These are phyloP conservation scores for Termitomyces sp. DNA, from an alignment of 768 basidiomycete species.

Conservation along the genomic window DNA sequence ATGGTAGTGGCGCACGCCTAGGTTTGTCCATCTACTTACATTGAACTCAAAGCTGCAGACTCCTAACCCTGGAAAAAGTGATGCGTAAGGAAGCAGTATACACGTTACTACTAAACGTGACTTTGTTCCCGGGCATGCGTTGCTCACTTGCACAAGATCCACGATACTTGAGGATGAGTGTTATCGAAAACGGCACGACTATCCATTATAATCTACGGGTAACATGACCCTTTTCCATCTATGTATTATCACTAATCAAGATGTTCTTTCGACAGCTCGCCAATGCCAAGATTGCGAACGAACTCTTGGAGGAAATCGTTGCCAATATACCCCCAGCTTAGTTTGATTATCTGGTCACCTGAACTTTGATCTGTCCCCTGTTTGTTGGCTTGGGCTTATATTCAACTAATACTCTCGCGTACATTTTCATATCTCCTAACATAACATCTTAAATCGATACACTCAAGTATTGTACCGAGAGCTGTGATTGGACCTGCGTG, in stretches of 20 bases:
- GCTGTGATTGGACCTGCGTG: constrained; percentile 1
- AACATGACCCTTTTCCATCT: constrained; percentile 17
- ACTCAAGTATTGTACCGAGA: constrained; percentile 3
- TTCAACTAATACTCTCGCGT: constrained; percentile 10
- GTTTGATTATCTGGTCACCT: background rate
- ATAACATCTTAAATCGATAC: background rate
- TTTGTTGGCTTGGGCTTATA: constrained; percentile 5
- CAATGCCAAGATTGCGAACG: constrained; percentile 65
- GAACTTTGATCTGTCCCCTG: background rate
- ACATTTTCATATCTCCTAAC: constrained; percentile 1
- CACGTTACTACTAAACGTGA: constrained; percentile 65
- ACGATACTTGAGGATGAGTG: constrained; percentile 72
- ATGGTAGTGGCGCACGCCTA: constrained; percentile 65
- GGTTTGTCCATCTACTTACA: constrained; percentile 32
- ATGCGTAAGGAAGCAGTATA: constrained; percentile 86
- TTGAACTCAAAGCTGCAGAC: background rate
- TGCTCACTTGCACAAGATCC: constrained; percentile 71
- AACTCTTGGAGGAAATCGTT: constrained; percentile 54
- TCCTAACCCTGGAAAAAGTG: constrained; percentile 33
- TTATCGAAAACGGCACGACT: constrained; percentile 53
- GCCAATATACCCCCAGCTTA: constrained; percentile 38
- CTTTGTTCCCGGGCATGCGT: constrained; percentile 74
- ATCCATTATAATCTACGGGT: constrained; percentile 77
- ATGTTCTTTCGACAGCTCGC: constrained; percentile 38
- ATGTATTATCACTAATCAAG: background rate